Base-by-base conservation (phyloP, 129 eudicot species). In the Chrysanthemum lavandulifolium region DNA sequence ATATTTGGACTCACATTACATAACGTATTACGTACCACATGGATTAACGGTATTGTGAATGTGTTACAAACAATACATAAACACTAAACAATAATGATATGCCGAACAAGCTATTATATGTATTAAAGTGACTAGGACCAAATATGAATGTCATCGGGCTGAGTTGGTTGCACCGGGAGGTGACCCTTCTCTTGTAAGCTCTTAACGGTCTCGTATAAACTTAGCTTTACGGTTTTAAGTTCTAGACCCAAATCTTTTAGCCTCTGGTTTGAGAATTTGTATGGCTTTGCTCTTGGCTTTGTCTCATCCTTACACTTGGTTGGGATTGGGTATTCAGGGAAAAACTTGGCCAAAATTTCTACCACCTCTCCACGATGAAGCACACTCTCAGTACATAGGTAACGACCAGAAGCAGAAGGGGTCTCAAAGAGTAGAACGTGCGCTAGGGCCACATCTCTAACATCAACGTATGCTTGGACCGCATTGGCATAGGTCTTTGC, bases 301-400 rank as follows among this genome's bases (percentile, higher is more conserved):
- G 75, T 74, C 54, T 90, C 96, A 76, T 94, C 99, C 8, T 86
- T 80, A 81, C 99, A 94, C 98, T 94, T 94, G 73, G 92, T 90
- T 21, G 98, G 98, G 14, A 87, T 86, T 1, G 98, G 98, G 68
- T 93, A 93, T 61, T 93, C 96, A 0, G 97, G 97, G 83, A 93
- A 90, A 72, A 76, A 94, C 73, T 94, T 94, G 61, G 93, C 86
- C 63, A 94, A 73, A 59, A 94, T 94, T 65, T 90, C 97, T 13
- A 91, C 96, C 3, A 94, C 96, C 18, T 94, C 98, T 0, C 92
- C 98, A 0, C 98, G 98, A 76, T 94, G 98, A 78, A 93, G 96
- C 21, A 88, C 95, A 15, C 88, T 87, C 82, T 93, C 96, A 1
- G 95, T 95, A 19, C 98, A 93, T 25, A 93, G 76, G 84, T 89